A percentile compares a stretch with the other conserved stretches of the same genome.
Evolutionary conservation across 352 stramenopile species (phyloP).

Genomic region (Pilasporangium apinafurcum): DNA sequence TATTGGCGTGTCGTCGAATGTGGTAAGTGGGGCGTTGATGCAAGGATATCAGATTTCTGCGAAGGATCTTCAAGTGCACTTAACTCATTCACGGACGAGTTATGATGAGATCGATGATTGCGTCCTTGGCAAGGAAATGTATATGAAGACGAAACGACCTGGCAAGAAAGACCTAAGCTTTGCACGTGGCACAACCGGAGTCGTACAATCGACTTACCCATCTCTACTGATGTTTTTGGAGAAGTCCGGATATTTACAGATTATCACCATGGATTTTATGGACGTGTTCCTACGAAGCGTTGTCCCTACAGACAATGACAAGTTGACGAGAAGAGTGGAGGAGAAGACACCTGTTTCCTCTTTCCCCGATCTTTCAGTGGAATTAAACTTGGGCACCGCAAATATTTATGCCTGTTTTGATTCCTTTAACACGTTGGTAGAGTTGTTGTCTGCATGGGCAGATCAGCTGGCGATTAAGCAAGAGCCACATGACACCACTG

Average conservation of each 20-base stretch:
- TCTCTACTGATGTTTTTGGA: conserved; percentile 77
- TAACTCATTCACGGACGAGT: conserved; percentile 48
- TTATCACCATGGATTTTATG: conserved; percentile 81
- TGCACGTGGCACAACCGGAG: conserved; percentile 14
- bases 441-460: conserved; percentile 60
- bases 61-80: conserved; percentile 62
- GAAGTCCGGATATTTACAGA: conserved; percentile 76
- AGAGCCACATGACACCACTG: conserved; percentile 61
- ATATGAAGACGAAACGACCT: conserved; percentile 18
- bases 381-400: conserved; percentile 75
- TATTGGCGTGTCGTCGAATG: conserved; percentile 75
- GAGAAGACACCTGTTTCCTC: conserved; percentile 27
- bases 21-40: conserved; percentile 80
- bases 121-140: conserved; percentile 65
- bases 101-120: conserved; percentile 72
- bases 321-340: conserved; percentile 7
- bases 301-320: conserved; percentile 25
- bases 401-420: conserved; percentile 89
- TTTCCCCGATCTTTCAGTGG: conserved; percentile 69
- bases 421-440: conserved; percentile 83
- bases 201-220: conserved; percentile 36
- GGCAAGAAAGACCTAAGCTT: conserved; percentile 41
- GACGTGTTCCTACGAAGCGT: conserved; percentile 76
- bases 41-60: conserved; percentile 83
- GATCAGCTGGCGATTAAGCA: conserved; percentile 65